These are phyloP conservation scores for Clarkia xantiana DNA, from an alignment of 345 rosid species.

Conservation along the genomic window DNA sequence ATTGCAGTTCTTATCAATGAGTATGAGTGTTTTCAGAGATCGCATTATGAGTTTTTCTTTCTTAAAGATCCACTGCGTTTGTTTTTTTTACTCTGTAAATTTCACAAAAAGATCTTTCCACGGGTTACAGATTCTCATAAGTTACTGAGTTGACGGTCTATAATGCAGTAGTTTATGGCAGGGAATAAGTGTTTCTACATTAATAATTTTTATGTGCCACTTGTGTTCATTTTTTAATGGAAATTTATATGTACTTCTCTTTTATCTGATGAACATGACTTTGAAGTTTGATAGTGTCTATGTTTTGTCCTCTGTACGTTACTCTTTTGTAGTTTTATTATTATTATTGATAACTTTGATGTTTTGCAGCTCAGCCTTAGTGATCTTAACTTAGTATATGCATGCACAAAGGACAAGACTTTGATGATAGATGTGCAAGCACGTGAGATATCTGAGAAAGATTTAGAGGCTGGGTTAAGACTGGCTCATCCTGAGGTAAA, in stretches of 20 bases:
- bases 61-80: too few species aligned
- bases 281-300: neutral
- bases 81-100: too few species aligned
- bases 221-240: neutral
- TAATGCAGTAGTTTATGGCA: too few species aligned
- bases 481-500: constrained; percentile 90
- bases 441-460: constrained; percentile 72
- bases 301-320: constrained; percentile 4
- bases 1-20: too few species aligned
- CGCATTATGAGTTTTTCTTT: too few species aligned
- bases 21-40: too few species aligned
- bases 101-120: too few species aligned
- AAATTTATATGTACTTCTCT: neutral
- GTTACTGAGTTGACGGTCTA: too few species aligned
- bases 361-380: constrained; percentile 68
- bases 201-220: too few species aligned
- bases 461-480: constrained; percentile 76
- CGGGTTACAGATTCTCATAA: too few species aligned
- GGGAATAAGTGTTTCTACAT: too few species aligned
- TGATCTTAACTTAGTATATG: constrained; percentile 86
- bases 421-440: constrained; percentile 96
- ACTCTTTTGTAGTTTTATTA: constrained; percentile 2
- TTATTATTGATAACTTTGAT: constrained; percentile 13
- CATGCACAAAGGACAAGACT: constrained; percentile 87
- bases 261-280: constrained; percentile 1